A percentile compares a stretch with the other conserved stretches of the same genome.
These are phyloP conservation scores for Sporobolomyces phaffii DNA, from an alignment of 768 basidiomycete species.

Conservation along the genomic window DNA sequence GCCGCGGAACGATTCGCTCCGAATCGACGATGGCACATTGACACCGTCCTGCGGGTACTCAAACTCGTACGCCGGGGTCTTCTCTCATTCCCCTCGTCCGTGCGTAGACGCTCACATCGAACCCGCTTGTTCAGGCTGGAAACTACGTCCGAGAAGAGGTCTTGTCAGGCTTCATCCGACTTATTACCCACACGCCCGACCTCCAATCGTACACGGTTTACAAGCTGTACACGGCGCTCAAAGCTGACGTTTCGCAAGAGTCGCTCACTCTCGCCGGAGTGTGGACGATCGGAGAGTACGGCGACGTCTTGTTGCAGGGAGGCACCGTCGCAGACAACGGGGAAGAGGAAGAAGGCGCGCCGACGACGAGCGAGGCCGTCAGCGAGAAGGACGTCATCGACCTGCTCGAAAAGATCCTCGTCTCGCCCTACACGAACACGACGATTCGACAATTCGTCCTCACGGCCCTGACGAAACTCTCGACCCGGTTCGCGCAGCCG, in stretches of 20 bases:
- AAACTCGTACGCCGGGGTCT: slow-evolving; percentile 58
- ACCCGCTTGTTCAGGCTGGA: slow-evolving; percentile 61
- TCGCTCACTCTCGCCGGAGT: slow-evolving; percentile 85
- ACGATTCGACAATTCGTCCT: slow-evolving; percentile 88
- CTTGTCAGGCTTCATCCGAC: slow-evolving; percentile 84
- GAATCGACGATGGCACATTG: slow-evolving; percentile 98
- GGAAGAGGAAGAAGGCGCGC: slow-evolving; percentile 62
- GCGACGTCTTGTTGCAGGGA: slow-evolving; percentile 78
- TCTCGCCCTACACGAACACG: slow-evolving; percentile 89
- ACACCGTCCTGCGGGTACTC: slow-evolving; percentile 84
- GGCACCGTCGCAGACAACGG: slow-evolving; percentile 55
- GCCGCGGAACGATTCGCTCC: slow-evolving; percentile 96
- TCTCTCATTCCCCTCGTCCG: not conserved
- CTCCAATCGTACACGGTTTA: slow-evolving; percentile 92
- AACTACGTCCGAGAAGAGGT: slow-evolving; percentile 98
- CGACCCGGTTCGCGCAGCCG: slow-evolving; percentile 62
- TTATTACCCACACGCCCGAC: slow-evolving; percentile 94
- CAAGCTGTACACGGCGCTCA: slow-evolving; percentile 78
- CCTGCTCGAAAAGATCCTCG: slow-evolving; percentile 74
- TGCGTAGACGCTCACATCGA: not conserved
- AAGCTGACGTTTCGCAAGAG: slow-evolving; percentile 89
- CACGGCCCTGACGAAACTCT: slow-evolving; percentile 80
- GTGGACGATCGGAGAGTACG: slow-evolving; percentile 96
- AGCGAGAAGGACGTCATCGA: slow-evolving; percentile 78
- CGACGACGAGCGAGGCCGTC: slow-evolving; percentile 57